Base-by-base conservation (phyloP, 805 yeast genomes). In the Pichia manshurica region DNA sequence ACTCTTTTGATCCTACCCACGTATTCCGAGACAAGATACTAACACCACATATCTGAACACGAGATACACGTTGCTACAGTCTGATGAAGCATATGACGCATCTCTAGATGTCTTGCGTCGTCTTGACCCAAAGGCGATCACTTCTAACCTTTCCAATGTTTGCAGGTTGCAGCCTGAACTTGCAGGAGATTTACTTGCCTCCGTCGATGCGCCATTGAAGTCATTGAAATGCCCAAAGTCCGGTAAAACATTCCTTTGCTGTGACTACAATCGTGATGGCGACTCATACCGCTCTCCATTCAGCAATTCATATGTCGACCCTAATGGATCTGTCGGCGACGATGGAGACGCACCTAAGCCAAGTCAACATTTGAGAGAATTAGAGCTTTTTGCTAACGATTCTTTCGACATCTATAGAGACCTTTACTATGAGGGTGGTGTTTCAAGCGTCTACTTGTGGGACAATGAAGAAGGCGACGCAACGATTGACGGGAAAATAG, bases 201-300 rank as follows among this genome's bases (percentile, higher is more conserved):
- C 93, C 0, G 89, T 91, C 12, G 99, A 91, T 66, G 82, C 84
- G 44, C 98, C 98, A 22, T 71, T 91, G 56, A 67, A 70, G 35
- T 69, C 78, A 38, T 60, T 69, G 41, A 67, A 68, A 33, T 84
- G 89, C 61, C 56, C 60, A 9, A 66, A 67, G 23, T 62, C 78
- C 13, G 86, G 86, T 10, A 84, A 84, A 65, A 77, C 75, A 49
- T 91, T 74, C 62, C 73, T 91, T 48, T 78, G 90, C 45, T 91
- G 98, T 67, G 99, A 91, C 64, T 91, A 91, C 64, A 91, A 91
- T 66, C 76, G 99, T 56, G 99, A 91, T 61, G 90, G 95, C 7
- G 98, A 91, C 66, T 82, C 90, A 19, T 86, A 77, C 67, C 75
- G 98, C 56, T 86, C 96, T 0, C 99, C 98, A 5, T 89, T 91